Base-by-base conservation (phyloP, 1,284 basidiomycete genomes). In the Rhizoctonia solani region DNA sequence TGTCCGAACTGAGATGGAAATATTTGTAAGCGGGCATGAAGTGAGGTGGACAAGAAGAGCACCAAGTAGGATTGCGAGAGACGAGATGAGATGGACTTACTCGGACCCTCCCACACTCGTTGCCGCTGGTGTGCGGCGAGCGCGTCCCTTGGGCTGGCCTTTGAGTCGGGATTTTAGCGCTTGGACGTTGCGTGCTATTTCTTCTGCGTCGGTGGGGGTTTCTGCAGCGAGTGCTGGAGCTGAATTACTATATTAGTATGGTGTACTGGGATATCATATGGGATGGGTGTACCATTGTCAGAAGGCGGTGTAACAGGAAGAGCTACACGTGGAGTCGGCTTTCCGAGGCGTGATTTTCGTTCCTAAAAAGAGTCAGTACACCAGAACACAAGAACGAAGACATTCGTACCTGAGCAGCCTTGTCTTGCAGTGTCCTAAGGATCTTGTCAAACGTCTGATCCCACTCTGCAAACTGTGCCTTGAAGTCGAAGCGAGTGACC, bases 151-250 rank as follows among this genome's bases (percentile, higher is more conserved):
- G 63, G 89, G 85, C 47, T 55, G 74, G 71, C 37, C 72, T 71
- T 66, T 79, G 53, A 96, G 79, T 41, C 93, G 84, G 63, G 85
- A 88, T 76, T 95, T 97, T 65, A 98, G 81, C 0, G 92, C 93
- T 74, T 95, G 89, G 1, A 97, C 91, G 74, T 95, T 98, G 73
- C 91, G 85, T 9, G 95, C 88, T 72, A 98, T 98, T 73, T 93
- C 88, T 74, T 95, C 88, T 63, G 92, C 92, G 71, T 95, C 92
- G 52, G 84, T 81, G n/a, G 83, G 79, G 1, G 77, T 74, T 52
- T 86, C 84, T n/a, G 81, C 76, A 14, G 82, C 80, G 70, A 85
- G 79, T 0, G 87, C 82, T 0, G 88, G 87, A 55, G 80, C 87
- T 54, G 34, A 5, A 54, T 13, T 23, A 19, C 11, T 21, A 25